phyloP scores from a whole-genome alignment of 805 yeast species.

The Monosporozyma solicola region DNA sequence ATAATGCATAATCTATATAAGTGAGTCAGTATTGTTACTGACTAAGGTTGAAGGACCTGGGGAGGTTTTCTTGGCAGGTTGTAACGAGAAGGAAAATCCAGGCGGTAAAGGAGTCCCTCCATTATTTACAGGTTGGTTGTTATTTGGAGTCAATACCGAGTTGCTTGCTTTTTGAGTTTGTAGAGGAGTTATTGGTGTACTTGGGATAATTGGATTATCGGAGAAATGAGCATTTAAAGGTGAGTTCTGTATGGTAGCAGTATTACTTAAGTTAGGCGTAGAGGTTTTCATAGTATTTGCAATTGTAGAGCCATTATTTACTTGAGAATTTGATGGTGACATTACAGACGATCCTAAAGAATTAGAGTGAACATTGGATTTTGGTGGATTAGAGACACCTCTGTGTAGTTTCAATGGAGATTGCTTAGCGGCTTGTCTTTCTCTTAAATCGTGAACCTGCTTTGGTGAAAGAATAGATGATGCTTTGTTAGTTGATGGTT shows the following conservation, averaged over 20 bases:
- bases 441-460: background rate
- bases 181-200: background rate
- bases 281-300: background rate
- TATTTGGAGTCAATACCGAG: background rate
- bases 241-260: background rate
- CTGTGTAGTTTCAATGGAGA: background rate
- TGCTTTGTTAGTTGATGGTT: background rate
- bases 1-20: slow-evolving; percentile 4
- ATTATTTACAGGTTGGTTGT: background rate
- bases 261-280: background rate
- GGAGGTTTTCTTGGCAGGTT: slow-evolving; percentile 21
- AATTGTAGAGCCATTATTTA: background rate
- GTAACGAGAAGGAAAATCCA: slow-evolving; percentile 34
- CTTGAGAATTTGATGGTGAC: background rate
- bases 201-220: background rate
- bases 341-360: background rate
- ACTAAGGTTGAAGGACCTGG: background rate
- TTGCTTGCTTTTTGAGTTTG: background rate
- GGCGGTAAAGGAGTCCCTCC: slow-evolving; percentile 29
- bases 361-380: background rate
- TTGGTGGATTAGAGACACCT: background rate
- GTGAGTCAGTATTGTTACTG: slow-evolving; percentile 2
- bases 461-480: slow-evolving; percentile 1
- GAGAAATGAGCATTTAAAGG: background rate
- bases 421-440: background rate